Base-by-base conservation (phyloP, 1,284 basidiomycete species). In the Paramarasmius palmivorus region DNA sequence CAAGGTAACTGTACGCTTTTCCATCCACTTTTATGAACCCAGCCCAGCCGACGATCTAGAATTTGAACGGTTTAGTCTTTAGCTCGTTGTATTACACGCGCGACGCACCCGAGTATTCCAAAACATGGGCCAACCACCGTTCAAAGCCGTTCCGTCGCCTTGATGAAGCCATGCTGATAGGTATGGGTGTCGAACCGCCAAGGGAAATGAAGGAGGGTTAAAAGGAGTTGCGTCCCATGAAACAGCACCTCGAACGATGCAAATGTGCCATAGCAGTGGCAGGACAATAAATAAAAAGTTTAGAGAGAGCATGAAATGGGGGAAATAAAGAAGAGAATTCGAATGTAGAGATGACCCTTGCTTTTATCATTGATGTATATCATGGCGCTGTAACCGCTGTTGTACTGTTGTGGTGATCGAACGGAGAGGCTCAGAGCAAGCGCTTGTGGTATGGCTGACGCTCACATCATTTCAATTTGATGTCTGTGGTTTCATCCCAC, bases 121-220 rank as follows among this genome's bases (percentile, higher is more conserved):
- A 57, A 81, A 81, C 25, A 67, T 68, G 0, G 81, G 73, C 78
- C 79, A 82, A 19, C 61, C 74, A 22, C 55, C 73, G 55, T 80
- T 79, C 39, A 82, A 61, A n/a, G 78, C 71, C 3, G 68, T 71
- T 1, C 79, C 79, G n/a, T 60, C 55, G 0, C 77, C 76, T 52
- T 81, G 78, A 8, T 73, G 68, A 10, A 82, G 69, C 79, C 79
- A 82, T 15, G 73, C 68, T n/a, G 77, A 78, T 20, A 82, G 59
- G 57, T 79, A 81, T 2, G 79, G 78, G 7, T 71, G 68, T n/a
- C 74, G 68, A 12, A 79, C 76, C 10, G 77, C 76, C 4, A 79
- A 65, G 17, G 75, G 75, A 32, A 73, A 63, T 2, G 74, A 62
- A 2, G 71, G 68, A 17, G 74, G 74, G 23, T 49, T 56, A 37